Evolutionary conservation across 208 protist species (phyloP).

Genomic region (Acanthamoeba healyi): DNA sequence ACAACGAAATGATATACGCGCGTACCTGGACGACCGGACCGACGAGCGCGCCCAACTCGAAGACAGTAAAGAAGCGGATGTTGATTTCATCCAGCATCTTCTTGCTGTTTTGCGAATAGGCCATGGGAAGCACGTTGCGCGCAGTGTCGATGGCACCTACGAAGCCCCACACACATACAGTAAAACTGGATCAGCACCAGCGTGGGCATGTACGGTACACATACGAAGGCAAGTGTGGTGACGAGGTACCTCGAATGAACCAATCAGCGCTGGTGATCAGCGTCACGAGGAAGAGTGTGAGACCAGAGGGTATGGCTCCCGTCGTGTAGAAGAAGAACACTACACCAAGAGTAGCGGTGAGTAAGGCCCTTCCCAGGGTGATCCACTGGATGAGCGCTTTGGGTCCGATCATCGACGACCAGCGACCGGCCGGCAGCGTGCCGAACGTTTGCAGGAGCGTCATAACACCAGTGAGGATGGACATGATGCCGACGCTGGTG

Average conservation of each 20-base stretch:
- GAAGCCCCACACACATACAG: not conserved
- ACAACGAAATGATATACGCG: too few species aligned
- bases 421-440: slow-evolving; percentile 54
- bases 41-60: slow-evolving; percentile 60
- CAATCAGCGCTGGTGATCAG: slow-evolving; percentile 39
- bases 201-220: too few species aligned
- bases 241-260: slow-evolving; percentile 61
- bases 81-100: slow-evolving; percentile 68
- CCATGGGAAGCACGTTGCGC: slow-evolving; percentile 67
- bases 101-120: slow-evolving; percentile 59
- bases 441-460: slow-evolving; percentile 60
- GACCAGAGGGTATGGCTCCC: not conserved
- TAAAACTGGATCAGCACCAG: too few species aligned
- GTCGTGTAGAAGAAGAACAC: not conserved
- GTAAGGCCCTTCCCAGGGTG: not conserved
- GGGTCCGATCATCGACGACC: slow-evolving; percentile 20
- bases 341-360: not conserved
- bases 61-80: slow-evolving; percentile 68
- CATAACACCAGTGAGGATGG: slow-evolving; percentile 58
- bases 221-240: too few species aligned
- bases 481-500: slow-evolving; percentile 56
- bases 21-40: slow-evolving; percentile 61
- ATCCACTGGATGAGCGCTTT: slow-evolving; percentile 45
- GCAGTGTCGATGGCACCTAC: slow-evolving; percentile 21
- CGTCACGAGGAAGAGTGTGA: slow-evolving; percentile 31